These are phyloP conservation scores for Pseudogymnoascus verrucosus DNA, from an alignment of 2,329 filamentous ascomycete genomes.

Conservation along the genomic window DNA sequence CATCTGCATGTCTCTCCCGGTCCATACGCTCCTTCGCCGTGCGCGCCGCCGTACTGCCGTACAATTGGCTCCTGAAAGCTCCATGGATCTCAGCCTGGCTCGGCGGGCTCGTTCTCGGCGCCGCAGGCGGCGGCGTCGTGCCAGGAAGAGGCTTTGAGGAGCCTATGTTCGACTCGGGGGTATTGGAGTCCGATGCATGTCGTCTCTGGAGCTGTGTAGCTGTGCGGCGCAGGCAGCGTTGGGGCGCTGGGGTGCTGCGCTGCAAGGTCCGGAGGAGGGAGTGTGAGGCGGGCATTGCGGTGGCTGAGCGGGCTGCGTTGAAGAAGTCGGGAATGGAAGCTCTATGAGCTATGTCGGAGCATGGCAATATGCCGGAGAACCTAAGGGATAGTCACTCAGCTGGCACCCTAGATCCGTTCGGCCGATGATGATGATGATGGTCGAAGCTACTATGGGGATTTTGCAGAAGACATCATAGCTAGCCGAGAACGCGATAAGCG, in stretches of 20 bases:
- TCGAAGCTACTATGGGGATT: background rate
- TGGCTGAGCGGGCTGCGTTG: background rate
- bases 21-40: constrained; percentile 48
- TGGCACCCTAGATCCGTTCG: background rate
- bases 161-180: background rate
- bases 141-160: background rate
- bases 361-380: background rate
- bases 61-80: constrained; percentile 51
- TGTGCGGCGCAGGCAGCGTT: background rate
- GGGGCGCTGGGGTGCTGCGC: background rate
- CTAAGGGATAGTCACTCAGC: background rate
- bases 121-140: background rate
- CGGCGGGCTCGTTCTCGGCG: background rate
- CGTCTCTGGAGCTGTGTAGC: background rate
- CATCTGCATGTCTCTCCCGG: constrained; percentile 40
- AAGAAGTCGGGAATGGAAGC: background rate
- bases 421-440: background rate
- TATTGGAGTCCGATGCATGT: background rate
- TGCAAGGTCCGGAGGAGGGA: background rate
- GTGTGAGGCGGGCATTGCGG: background rate
- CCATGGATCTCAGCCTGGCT: constrained; percentile 22
- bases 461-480: background rate
- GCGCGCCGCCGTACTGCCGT: constrained; percentile 48
- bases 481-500: constrained; percentile 1
- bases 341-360: background rate